Conservation (phyloP, 345 rosid species). For the Eucalyptus tenuipes region DNA sequence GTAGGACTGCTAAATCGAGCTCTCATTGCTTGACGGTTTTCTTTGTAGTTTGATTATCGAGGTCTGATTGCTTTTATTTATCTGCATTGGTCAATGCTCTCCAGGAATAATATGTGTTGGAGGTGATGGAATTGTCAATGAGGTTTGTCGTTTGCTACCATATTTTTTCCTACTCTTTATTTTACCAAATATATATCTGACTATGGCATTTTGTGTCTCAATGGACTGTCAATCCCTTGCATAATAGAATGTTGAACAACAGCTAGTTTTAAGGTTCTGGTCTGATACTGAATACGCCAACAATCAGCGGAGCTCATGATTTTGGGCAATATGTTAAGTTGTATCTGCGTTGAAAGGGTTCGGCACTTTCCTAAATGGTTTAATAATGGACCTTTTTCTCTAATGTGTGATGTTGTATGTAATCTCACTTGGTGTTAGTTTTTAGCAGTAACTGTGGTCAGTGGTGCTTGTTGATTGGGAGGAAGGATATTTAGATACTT, state of each 20-base stretch:
- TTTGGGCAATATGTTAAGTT: not conserved
- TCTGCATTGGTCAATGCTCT: not conserved
- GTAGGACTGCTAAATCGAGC: slow-evolving; percentile 15
- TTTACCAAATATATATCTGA: not conserved
- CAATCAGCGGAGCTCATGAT: not conserved
- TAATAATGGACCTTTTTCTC: not conserved
- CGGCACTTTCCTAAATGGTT: not conserved
- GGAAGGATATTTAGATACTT: not conserved
- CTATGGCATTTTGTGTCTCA: not conserved
- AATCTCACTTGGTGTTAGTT: not conserved
- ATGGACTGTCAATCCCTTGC: not conserved
- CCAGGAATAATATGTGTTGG: slow-evolving; percentile 95
- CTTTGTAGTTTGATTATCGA: not conserved
- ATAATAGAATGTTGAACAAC: not conserved
- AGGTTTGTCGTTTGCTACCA: slow-evolving; percentile 38
- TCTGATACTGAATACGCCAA: not conserved
- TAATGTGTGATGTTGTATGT: not conserved
- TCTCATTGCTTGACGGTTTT: not conserved
- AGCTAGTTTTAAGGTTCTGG: not conserved
- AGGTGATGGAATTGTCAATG: slow-evolving; percentile 96
- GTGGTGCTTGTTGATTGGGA: not conserved
- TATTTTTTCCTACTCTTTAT: not conserved
- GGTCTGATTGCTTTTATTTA: not conserved
- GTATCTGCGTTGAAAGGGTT: not conserved
- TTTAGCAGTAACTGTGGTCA: not conserved